Evolutionary conservation across 1,284 basidiomycete species (phyloP).

Genomic region (Leccinum fuscescens): DNA sequence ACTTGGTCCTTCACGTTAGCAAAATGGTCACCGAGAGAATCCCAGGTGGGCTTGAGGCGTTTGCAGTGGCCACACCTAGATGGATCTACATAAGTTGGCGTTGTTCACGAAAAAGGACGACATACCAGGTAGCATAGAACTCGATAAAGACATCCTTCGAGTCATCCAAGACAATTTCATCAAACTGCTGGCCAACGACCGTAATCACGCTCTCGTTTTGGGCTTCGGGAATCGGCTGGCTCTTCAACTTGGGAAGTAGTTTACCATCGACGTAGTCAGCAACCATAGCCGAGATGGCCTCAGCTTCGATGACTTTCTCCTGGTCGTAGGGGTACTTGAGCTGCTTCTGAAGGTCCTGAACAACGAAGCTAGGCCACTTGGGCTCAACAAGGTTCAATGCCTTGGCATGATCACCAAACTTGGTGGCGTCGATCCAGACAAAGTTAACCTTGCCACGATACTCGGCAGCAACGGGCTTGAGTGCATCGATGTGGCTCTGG

Average conservation of each 20-base stretch:
- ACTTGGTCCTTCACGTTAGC: constrained; percentile 75
- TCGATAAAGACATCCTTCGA: constrained; percentile 95
- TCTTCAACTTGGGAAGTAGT: constrained; percentile 87
- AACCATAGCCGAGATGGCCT: constrained; percentile 62
- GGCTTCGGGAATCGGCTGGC: constrained; percentile 78
- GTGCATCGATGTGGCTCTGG: constrained; percentile 63
- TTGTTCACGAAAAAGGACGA: constrained; percentile 1
- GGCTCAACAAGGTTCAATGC: constrained; percentile 83
- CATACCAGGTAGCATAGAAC: constrained; percentile 95
- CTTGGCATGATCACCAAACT: constrained; percentile 95
- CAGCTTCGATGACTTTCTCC: constrained; percentile 55
- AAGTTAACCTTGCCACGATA: constrained; percentile 93
- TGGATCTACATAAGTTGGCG: neutral
- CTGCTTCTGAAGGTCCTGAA: constrained; percentile 83
- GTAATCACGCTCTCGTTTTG: constrained; percentile 85
- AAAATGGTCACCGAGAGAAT: constrained; percentile 87
- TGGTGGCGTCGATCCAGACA: constrained; percentile 96
- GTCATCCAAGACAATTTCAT: constrained; percentile 83
- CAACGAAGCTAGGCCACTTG: constrained; percentile 92
- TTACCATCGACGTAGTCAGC: constrained; percentile 69
- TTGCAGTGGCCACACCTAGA: constrained; percentile 92
- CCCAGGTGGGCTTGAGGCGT: constrained; percentile 94
- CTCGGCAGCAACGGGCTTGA: constrained; percentile 77
- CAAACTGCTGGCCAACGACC: constrained; percentile 90
- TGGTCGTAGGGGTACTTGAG: constrained; percentile 91